Evolutionary conservation across 371 early-diverging fungal genomes (phyloP), one percentile per base, ranked within the genome.

Genomic region (Mucor sp.): DNA sequence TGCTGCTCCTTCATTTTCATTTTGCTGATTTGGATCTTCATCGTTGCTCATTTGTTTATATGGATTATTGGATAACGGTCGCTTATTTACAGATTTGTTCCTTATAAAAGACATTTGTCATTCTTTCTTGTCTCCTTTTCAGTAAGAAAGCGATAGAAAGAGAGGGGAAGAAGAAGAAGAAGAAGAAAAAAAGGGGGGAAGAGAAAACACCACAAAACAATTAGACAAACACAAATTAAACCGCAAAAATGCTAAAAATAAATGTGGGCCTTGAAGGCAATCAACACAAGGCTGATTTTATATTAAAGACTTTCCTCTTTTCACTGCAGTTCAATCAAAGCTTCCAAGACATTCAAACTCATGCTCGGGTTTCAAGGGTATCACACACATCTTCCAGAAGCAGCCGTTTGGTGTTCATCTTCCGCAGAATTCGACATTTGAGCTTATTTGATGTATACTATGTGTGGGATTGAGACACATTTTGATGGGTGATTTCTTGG

Each of bases 101-200:
- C 59, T 32, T 59, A 58, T 47, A 35, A 58, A 65, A 69, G 59
- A 63, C 50, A 67, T 63, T 60, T 47, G 67, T 68, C 62, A 62
- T 68, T 25, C 21, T 53, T 25, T 53, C 53, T 27, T 2, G 3
- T 53, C 53, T 53, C 53, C 53, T 27, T 53, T 53, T 53, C 27
- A 27, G 23, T 25, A 33, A 33, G 7, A 33, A 1, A 33, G 33
- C 6, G 30, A 30, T 30, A 50, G 12, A 23, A 50, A 50, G 14
- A 9, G 21, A 48, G 23, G 11, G 14, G 23, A 48, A 48, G 48
- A 48, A 48, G n/a, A 47, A 28, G 47, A 19, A 17, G 44, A 44
- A 47, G 68, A 17, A 8, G 33, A 27, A 43, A 43, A 30, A n/a
- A n/a, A 30, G 47, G 47, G 19, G 27, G 8, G 27, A 30, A 19